Conservation (phyloP, 257 asterid genomes). For the Solanum chiquidenum region DNA sequence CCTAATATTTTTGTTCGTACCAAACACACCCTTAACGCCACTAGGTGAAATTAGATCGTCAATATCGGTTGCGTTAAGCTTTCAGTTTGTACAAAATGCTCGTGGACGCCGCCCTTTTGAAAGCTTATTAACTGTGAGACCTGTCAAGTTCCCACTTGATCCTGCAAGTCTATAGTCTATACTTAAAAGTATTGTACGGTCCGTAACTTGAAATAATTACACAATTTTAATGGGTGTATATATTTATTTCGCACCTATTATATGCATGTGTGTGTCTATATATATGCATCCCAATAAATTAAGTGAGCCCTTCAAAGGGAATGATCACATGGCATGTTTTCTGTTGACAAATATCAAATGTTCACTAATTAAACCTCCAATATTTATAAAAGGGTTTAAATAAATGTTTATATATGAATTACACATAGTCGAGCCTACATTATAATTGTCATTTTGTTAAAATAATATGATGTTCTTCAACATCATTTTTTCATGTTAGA, state of each 20-base stretch:
- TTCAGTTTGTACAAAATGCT: no score
- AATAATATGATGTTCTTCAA: background rate
- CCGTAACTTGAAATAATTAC: background rate
- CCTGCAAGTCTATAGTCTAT: background rate
- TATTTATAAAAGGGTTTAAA: background rate
- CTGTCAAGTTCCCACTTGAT: no score
- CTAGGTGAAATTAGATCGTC: no score
- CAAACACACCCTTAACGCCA: background rate
- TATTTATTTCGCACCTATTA: background rate
- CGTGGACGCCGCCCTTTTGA: background rate
- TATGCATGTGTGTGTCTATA: background rate
- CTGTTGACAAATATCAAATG: slow-evolving; percentile 1
- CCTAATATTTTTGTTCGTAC: no score
- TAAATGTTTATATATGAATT: background rate
- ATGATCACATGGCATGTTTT: slow-evolving; percentile 58
- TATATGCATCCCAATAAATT: background rate
- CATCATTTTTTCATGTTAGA: background rate
- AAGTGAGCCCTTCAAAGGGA: slow-evolving; percentile 10
- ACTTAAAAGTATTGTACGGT: no score
- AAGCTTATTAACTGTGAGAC: background rate
- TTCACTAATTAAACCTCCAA: background rate
- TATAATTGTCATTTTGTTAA: background rate
- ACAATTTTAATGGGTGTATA: background rate
- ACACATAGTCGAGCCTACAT: background rate
- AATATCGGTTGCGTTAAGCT: no score